Base-by-base conservation (phyloP, 2,329 filamentous ascomycete species). In the Apiospora aurea region DNA sequence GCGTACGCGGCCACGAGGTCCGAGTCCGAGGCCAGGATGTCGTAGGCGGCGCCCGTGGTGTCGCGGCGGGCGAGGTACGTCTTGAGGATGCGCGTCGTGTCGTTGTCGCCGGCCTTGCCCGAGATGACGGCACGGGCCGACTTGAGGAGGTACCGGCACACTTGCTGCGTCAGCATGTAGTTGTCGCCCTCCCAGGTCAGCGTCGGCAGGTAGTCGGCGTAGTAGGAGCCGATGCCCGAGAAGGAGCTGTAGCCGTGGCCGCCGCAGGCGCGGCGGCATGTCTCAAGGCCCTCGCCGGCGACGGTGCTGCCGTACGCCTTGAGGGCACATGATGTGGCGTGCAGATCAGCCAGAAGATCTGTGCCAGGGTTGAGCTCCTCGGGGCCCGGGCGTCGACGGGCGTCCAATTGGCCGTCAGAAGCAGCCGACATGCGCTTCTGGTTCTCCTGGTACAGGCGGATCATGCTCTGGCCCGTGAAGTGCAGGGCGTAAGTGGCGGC, bases 81-180 rank as follows among this genome's bases (percentile, higher is more conserved):
- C 71, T 86, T 84, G 47, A 95, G 87, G 77, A 94, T 92, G 44
- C 84, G 85, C 4, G 89, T 89, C 4, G 91, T 94, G 81, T 93
- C 91, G 78, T 94, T 93, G 75, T 86, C 69, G 38, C 72, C n/a
- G 3, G 88, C 86, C 73, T 91, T 88, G 75, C 89, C 90, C 18
- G 87, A 84, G n/a, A 94, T 83, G 0, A 94, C 92, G 1, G 89
- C 87, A 57, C 93, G 90, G 0, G 92, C 92, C 3, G 92, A 90
- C 86, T 94, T 95, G 75, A 95, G 87, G 66, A 95, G 88, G 78
- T 94, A 94, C 72, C 92, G 88, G 2, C 91, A 91, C 2, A 94
- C 92, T 83, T 95, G 93, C 81, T 95, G 93, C 13, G 92, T 93
- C 72, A 95, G 85, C 92, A 95, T 94, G 84, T 93, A 94, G 85